Percentiles rank a stretch among this genome's conserved stretches.
These are phyloP conservation scores for Carex littledalei DNA, from an alignment of 176 grass and related monocot species.

Conservation along the genomic window DNA sequence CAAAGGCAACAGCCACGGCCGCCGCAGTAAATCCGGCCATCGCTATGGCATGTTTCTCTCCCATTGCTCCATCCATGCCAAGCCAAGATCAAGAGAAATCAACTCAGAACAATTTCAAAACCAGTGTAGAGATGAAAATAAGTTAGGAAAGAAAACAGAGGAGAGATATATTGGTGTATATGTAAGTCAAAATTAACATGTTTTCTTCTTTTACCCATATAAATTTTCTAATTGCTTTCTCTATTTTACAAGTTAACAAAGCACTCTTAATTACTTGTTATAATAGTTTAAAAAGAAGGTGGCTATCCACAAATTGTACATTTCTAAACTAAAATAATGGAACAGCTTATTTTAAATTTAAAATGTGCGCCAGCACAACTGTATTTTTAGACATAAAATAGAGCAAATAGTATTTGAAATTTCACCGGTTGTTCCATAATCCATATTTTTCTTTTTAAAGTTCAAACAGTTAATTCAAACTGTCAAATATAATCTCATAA, in stretches of 20 bases:
- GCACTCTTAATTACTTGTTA: not conserved
- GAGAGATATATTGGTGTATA: not conserved
- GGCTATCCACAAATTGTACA: not conserved
- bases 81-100: not conserved
- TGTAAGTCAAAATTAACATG: not conserved
- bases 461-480: no score
- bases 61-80: slow-evolving; percentile 17
- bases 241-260: not conserved
- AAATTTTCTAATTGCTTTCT: not conserved
- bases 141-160: not conserved
- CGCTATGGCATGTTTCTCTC: not conserved
- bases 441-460: no score
- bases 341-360: not conserved
- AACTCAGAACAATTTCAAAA: not conserved
- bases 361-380: not conserved
- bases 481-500: no score
- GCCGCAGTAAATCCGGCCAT: not conserved
- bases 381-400: not conserved
- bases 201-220: not conserved
- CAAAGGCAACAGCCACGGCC: not conserved
- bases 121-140: not conserved
- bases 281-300: not conserved
- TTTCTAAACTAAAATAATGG: not conserved
- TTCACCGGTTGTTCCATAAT: not conserved
- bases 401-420: not conserved